A percentile compares a stretch with the other conserved stretches of the same genome.
Evolutionary conservation across 208 protist genomes (phyloP).

Genomic region (Acanthamoeba rhysodes): DNA sequence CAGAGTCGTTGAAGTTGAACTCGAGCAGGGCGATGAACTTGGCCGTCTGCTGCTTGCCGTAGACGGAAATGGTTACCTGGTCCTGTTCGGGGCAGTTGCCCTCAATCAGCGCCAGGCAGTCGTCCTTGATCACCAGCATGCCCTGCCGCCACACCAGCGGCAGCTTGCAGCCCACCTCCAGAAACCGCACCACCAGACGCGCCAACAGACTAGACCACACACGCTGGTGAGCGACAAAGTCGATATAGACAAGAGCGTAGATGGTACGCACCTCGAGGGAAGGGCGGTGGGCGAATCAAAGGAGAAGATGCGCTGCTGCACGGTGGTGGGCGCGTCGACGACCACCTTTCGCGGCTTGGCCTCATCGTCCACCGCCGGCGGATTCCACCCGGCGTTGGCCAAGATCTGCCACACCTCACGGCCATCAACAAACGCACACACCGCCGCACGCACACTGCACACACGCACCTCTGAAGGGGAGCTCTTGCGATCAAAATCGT

Average conservation of each 20-base stretch:
- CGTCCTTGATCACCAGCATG: constrained; percentile 22
- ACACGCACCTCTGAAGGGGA: background rate
- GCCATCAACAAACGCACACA: background rate
- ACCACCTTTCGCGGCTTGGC: background rate
- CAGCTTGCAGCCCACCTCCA: constrained; percentile 38
- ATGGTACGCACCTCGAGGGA: background rate
- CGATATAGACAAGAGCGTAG: too few relatives aligned
- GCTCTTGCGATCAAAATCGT: background rate
- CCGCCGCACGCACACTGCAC: background rate
- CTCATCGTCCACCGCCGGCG: background rate
- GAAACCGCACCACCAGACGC: background rate
- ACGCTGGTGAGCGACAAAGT: too few relatives aligned
- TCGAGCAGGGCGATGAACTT: constrained; percentile 26
- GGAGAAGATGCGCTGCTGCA: background rate
- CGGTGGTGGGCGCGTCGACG: background rate
- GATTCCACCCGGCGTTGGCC: background rate
- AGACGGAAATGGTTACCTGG: background rate
- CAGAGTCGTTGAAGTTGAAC: constrained; percentile 61
- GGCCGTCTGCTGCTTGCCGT: background rate
- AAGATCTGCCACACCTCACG: background rate
- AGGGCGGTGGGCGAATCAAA: background rate
- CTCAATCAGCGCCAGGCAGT: background rate
- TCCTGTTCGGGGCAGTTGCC: background rate
- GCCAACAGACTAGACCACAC: background rate
- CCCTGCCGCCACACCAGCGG: constrained; percentile 25